Evolutionary conservation across 768 basidiomycete species (phyloP), one percentile per base, ranked within the genome.

Genomic region (Suillus clintonianus): DNA sequence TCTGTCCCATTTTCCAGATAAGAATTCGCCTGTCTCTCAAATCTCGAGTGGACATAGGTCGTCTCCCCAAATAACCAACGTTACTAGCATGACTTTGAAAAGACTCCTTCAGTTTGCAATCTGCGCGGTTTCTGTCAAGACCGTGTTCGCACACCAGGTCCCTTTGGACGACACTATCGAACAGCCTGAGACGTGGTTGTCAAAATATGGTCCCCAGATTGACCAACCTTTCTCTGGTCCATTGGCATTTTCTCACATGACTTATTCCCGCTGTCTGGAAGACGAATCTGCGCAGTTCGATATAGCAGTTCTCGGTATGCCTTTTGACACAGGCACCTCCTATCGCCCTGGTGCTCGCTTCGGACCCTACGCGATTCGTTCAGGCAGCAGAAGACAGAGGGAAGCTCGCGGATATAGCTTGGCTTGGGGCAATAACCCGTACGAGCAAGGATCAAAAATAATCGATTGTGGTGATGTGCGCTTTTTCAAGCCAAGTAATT

Each of bases 391-490:
- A 54, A 81, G 89, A 10, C 89, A 91, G 68, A 76, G 84, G 64
- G 78, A 82, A 47, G 79, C 82, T 74, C 85, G 80, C 32, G 82
- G 87, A 2, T 92, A 90, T 70, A 89, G 89, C 0, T 72, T 92
- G 63, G 80, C 87, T n/a, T 93, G 92, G 91, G 81, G 81, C 11
- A 81, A 77, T 53, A 87, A 89, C 68, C 92, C 92, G 8, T 92
- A 87, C 67, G 75, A 77, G 11, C 77, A 77, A 60, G 86, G 84
- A 6, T 76, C 79, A 39, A 87, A 81, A 65, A 80, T 93, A 66
- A 70, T 95, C 34, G 95, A 95, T 69, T 96, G 94, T 66, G 94
- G 92, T 53, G 94, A 96, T 77, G 90, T 93, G 68, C 60, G 66
- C 55, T 60, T 36, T 11, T 30, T 55, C 13, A 15, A 10, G 9